Evolutionary conservation across 257 asterid species (phyloP), one percentile per base, ranked within the genome.

Genomic region (Nicotiana knightiana): DNA sequence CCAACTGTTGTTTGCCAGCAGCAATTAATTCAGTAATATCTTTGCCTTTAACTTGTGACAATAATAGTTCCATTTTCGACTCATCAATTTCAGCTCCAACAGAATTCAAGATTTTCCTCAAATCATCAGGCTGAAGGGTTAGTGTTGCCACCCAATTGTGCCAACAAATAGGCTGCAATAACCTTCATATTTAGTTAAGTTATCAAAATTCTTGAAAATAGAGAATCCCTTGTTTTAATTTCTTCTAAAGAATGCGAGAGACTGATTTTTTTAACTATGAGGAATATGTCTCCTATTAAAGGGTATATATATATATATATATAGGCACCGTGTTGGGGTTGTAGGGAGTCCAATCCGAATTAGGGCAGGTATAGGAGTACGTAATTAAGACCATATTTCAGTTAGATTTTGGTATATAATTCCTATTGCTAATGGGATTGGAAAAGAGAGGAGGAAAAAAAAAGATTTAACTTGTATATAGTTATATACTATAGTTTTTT

Each of bases 151-250:
- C 87, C 75, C 73, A 84, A 63, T 58, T 51, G 78, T 3, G 82
- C 86, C 13, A 84, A 30, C 73, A 84, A 75, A 55, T 84, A 84
- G 43, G 86, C 84, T 71, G 86, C 79, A 4, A 81, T 33, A 4
- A 84, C 81, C 84, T 84, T 84, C 84, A 84, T 84, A 3, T 51
- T 30, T 32, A 0, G 24, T 21, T 21, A 21, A 21, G 24, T 21
- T 21, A 21, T 21, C 24, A 21, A 21, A 32, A 35, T 8, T 18
- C 1, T 33, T 66, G 51, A 66, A 9, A 35, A 67, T 8, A 17
- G 16, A 21, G 24, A 21, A 21, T 21, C 24, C 24, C 24, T 21
- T 21, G 24, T 21, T 21, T 21, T 21, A 48, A 28, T 28, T 21
- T 21, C 24, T 21, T 21, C 24, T 21, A 21, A 21, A 21, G 24